Percentiles rank a stretch among this genome's conserved stretches.
Evolutionary conservation across 139 green algal genomes (phyloP).

Genomic region (Diplosphaera chodatii): DNA sequence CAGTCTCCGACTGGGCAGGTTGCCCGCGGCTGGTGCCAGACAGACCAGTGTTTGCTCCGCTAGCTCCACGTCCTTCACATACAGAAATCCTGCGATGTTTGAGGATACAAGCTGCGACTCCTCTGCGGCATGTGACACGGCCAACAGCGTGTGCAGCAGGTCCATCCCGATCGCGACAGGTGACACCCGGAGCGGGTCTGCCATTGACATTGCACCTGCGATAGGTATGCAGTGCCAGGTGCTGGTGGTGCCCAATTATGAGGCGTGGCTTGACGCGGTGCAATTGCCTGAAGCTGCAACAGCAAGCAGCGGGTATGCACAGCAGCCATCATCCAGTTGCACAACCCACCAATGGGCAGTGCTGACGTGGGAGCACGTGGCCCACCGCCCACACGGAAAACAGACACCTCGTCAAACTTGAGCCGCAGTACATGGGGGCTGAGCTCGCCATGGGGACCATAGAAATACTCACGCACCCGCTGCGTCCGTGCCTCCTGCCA

Average conservation of each 20-base stretch:
- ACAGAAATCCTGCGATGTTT: conserved; percentile 88
- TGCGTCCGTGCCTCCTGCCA: conserved; percentile 27
- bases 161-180: conserved; percentile 32
- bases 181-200: conserved; percentile 55
- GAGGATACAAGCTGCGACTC: conserved; percentile 38
- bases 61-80: conserved; percentile 69
- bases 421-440: conserved; percentile 47
- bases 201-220: conserved; percentile 38
- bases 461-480: conserved; percentile 89
- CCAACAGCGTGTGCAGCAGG: conserved; percentile 76
- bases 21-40: conserved; percentile 59
- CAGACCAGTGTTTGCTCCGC: conserved; percentile 57
- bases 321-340: no score
- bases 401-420: conserved; percentile 46
- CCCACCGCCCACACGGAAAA: conserved; percentile 75
- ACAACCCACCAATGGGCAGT: conserved; percentile 57
- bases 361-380: conserved; percentile 66
- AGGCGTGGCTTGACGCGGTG: no score
- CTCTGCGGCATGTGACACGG: conserved; percentile 68
- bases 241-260: no score
- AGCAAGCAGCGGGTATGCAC: no score
- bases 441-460: conserved; percentile 55
- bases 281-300: no score
- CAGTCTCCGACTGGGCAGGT: conserved; percentile 68
- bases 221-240: no score